These are phyloP conservation scores for Mycena amicta DNA, from an alignment of 768 basidiomycete species.

Conservation along the genomic window DNA sequence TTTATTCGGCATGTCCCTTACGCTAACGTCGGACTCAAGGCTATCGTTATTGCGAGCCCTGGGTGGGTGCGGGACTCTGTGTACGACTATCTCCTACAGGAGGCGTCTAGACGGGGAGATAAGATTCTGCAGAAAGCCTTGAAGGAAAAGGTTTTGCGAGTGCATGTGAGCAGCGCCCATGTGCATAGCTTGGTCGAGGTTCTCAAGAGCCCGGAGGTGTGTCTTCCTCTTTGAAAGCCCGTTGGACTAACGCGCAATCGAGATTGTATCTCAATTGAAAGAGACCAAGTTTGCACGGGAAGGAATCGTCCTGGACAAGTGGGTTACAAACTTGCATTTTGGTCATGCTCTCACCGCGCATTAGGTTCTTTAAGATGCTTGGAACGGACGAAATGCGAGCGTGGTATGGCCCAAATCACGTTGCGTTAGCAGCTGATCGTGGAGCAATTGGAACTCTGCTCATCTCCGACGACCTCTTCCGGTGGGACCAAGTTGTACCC, in stretches of 20 bases:
- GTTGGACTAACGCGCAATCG: constrained; percentile 1
- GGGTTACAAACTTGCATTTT: constrained; percentile 1
- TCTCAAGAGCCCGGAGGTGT: constrained; percentile 89
- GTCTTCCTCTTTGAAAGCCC: constrained; percentile 14
- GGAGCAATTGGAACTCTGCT: constrained; percentile 93
- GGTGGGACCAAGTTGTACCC: constrained; percentile 51
- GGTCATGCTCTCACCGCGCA: neutral
- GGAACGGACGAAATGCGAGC: constrained; percentile 92
- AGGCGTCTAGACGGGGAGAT: constrained; percentile 80
- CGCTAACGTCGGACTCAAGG: constrained; percentile 67
- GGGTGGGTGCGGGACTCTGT: constrained; percentile 94
- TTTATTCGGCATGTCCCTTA: constrained; percentile 92
- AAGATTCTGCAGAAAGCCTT: constrained; percentile 76
- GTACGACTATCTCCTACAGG: constrained; percentile 78
- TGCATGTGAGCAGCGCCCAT: constrained; percentile 91
- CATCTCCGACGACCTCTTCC: constrained; percentile 93
- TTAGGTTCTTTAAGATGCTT: constrained; percentile 97
- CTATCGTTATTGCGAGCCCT: constrained; percentile 94
- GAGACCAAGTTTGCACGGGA: constrained; percentile 97
- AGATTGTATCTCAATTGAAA: constrained; percentile 79
- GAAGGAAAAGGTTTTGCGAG: constrained; percentile 84
- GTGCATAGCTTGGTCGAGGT: constrained; percentile 96
- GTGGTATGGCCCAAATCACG: constrained; percentile 98
- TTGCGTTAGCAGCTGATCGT: constrained; percentile 85
- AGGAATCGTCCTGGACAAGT: constrained; percentile 90